Evolutionary conservation across 345 rosid genomes (phyloP), one percentile per base, ranked within the genome.

Genomic region (Luvunga scandens): DNA sequence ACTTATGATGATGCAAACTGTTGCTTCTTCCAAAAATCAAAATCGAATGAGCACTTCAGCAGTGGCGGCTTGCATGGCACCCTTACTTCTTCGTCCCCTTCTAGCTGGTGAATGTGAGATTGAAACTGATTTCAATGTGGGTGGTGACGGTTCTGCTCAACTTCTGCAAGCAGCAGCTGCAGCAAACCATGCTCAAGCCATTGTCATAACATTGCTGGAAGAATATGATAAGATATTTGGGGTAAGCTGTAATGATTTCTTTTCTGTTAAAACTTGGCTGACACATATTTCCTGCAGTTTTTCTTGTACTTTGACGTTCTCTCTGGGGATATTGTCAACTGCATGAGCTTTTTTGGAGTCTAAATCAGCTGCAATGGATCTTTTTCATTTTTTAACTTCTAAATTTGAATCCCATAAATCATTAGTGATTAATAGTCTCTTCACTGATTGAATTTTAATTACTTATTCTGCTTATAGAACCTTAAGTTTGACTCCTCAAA

Each of bases 11-110:
- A 96, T 96, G 99, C 95, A 90, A 90, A 75, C 72, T 72, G 87
- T 94, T 80, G 93, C 99, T 85, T 88, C 94, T 77, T 85, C 88
- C 80, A 94, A 90, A 89, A 78, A 75, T 72, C 90, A 77, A 80
- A 96, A 94, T 85, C 88, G 92, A 82, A 96, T 96, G 99, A 96
- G 98, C 91, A 74, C 91, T 80, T 91, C 98, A 63, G 99, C 99
- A 33, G 99, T 96, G 72, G 98, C 99, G 34, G 99, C 99, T 82
- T 94, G 99, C 88, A 96, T 94, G 99, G 99, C 98, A 75, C 99
- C 99, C 75, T 88, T 96, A 85, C 98, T 94, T 85, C 98, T 96
- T 79, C 95, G 98, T 12, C 99, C 99, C 71, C 99, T 96, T 85
- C 87, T 96, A 65, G 86, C 94, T 55, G 99, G 99, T 62, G 99